Percentiles rank a stretch among this genome's conserved stretches.
Evolutionary conservation across 23 red algal species (phyloP).

Genomic region (Gracilaria domingensis): DNA sequence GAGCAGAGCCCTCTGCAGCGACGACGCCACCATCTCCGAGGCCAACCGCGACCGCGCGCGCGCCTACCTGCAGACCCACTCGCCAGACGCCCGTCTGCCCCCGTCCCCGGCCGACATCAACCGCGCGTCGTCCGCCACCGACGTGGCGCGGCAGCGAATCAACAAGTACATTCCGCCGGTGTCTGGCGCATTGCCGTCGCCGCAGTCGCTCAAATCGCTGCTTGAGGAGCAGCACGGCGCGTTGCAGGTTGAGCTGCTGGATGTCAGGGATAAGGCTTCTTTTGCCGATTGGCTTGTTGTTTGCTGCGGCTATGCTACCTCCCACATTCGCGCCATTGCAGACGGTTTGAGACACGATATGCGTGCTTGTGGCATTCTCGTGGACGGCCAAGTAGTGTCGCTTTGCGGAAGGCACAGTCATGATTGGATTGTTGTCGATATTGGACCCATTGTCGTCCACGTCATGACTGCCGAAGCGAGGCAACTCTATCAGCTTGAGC

Average conservation of each 20-base stretch:
- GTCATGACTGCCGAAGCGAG: slow-evolving; percentile 62
- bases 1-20: not conserved
- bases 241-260: slow-evolving; percentile 24
- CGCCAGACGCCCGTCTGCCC: not conserved
- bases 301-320: slow-evolving; percentile 12
- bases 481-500: slow-evolving; percentile 53
- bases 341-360: slow-evolving; percentile 36
- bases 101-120: not conserved
- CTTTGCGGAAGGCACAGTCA: slow-evolving; percentile 27
- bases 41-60: not conserved
- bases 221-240: slow-evolving; percentile 35
- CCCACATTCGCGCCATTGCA: slow-evolving; percentile 60
- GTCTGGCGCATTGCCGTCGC: slow-evolving; percentile 17
- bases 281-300: slow-evolving; percentile 68
- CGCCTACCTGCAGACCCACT: not conserved
- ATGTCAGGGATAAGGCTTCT: slow-evolving; percentile 42
- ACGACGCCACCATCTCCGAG: not conserved
- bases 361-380: slow-evolving; percentile 3
- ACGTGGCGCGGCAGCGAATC: not conserved
- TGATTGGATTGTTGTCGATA: slow-evolving; percentile 74
- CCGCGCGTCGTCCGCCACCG: not conserved
- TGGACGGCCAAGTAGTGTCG: slow-evolving; percentile 34
- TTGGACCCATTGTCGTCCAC: slow-evolving; percentile 68
- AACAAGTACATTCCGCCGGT: slow-evolving; percentile 31
- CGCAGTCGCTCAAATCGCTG: not conserved